Evolutionary conservation across 169 alveolate species (phyloP), one percentile per base, ranked within the genome.

Genomic region (Plasmodium reichenowi): DNA sequence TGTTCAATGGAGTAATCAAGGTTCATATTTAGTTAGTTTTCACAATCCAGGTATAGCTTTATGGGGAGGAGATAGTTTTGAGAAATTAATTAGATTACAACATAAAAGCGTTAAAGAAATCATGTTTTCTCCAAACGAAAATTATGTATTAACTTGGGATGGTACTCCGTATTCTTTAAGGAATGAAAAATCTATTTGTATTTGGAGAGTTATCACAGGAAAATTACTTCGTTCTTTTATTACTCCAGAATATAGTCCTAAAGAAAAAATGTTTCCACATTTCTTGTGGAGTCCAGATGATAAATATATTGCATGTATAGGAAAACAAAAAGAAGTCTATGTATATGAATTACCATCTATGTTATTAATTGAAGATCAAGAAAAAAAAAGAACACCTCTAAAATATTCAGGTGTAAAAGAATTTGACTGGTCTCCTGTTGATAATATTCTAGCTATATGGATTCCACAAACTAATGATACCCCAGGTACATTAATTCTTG

Each of bases 391-490:
- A 71, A 94, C 96, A 10, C 95, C 98, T 0, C 64, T 96, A 47
- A 95, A 95, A 68, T 96, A 96, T 71, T 93, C 97, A 0, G 94
- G 94, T 0, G 97, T 95, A 32, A 93, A 91, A 66, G 90, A 80
- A 38, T 96, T 96, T 71, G 98, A 96, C 45, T 96, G 98, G 98
- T 96, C 98, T 0, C 98, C 98, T 17, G 93, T 93, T n/a, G 98
- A 96, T 67, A 95, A 96, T 72, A 96, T 95, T 62, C 91, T 96
- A 50, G 93, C 98, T 10, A 80, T 96, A 9, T 94, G 97, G 93
- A 95, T 95, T 17, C 97, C 97, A 20, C 98, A 96, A 1, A 89
- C 97, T n/a, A 88, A 93, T n/a, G 96, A 94, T 32, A 93, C 98
- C 0, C 98, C 98, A 52, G 98, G 98, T 43, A 83, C 97, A 13